Evolutionary conservation across 2,329 filamentous ascomycete species (phyloP).

Genomic region (Aspergillus brunneoviolaceus): DNA sequence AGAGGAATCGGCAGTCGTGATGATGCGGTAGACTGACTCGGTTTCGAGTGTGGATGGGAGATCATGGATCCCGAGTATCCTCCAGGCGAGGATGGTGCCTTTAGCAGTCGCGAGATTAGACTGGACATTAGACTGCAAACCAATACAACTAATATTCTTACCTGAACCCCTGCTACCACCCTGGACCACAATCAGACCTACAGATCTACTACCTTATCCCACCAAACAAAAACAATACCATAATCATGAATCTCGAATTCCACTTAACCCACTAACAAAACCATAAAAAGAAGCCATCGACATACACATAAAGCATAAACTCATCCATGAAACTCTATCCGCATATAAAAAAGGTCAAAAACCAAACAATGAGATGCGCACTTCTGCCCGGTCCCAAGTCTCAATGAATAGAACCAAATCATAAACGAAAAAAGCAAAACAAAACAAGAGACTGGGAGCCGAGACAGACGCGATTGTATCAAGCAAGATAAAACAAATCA

Average conservation of each 20-base stretch:
- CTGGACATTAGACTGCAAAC: too few relatives aligned
- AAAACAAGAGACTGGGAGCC: conserved; percentile 30
- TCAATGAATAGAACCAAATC: conserved; percentile 12
- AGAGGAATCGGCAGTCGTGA: too few relatives aligned
- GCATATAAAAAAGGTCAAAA: conserved; percentile 5
- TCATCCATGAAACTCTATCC: conserved; percentile 8
- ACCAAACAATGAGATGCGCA: conserved; percentile 41
- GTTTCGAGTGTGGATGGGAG: too few relatives aligned
- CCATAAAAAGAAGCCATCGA: background rate
- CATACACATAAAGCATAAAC: conserved; percentile 3
- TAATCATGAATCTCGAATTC: conserved; percentile 1
- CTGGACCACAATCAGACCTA: too few relatives aligned
- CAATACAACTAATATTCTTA: too few relatives aligned
- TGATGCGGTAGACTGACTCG: too few relatives aligned
- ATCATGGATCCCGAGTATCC: too few relatives aligned
- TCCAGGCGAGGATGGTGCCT: too few relatives aligned
- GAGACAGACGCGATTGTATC: conserved; percentile 51
- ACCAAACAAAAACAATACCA: background rate
- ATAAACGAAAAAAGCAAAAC: conserved; percentile 1
- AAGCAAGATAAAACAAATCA: conserved; percentile 32
- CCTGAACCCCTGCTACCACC: too few relatives aligned
- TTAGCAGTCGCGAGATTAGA: too few relatives aligned
- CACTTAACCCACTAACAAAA: background rate
- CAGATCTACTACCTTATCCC: too few relatives aligned
- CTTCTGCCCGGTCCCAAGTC: conserved; percentile 45